These are phyloP conservation scores for Oryza punctata DNA, from an alignment of 176 grass and related monocot genomes.

Conservation along the genomic window DNA sequence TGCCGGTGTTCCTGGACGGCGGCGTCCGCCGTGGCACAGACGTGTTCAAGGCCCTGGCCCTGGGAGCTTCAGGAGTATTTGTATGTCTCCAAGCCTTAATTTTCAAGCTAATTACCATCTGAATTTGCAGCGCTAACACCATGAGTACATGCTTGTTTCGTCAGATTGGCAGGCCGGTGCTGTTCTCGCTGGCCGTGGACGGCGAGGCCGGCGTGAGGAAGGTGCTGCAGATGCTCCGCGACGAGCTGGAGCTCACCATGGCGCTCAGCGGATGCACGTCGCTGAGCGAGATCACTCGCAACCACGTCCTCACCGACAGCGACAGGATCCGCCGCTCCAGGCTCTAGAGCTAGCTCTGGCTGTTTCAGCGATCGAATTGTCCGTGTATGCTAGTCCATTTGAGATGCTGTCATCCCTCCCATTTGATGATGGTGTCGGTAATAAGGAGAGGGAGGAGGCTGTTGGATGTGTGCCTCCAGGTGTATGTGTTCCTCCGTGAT, in stretches of 20 bases:
- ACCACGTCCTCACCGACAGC: slow-evolving; percentile 53
- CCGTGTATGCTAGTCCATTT: background rate
- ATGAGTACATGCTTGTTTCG: background rate
- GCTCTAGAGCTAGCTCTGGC: slow-evolving; percentile 26
- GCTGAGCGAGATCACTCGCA: slow-evolving; percentile 57
- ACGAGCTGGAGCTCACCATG: slow-evolving; percentile 89
- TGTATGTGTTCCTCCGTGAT: background rate
- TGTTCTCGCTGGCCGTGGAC: slow-evolving; percentile 67
- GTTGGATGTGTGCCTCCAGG: background rate
- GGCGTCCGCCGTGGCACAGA: slow-evolving; percentile 90
- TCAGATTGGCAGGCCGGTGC: slow-evolving; percentile 73
- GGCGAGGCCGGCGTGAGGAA: slow-evolving; percentile 77
- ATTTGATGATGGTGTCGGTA: background rate
- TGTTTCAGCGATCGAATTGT: background rate
- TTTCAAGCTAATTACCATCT: background rate
- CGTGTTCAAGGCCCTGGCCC: slow-evolving; percentile 86
- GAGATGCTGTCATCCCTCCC: background rate
- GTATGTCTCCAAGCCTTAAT: slow-evolving; percentile 47
- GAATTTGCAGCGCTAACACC: background rate
- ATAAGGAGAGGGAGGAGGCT: background rate
- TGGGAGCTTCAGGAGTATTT: slow-evolving; percentile 90
- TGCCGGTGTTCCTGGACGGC: slow-evolving; percentile 91
- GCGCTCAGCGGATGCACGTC: slow-evolving; percentile 74
- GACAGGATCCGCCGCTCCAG: slow-evolving; percentile 33
- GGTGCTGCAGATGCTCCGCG: slow-evolving; percentile 68